Evolutionary conservation across 768 basidiomycete genomes (phyloP).

Genomic region (Boletus vinaceobasis): DNA sequence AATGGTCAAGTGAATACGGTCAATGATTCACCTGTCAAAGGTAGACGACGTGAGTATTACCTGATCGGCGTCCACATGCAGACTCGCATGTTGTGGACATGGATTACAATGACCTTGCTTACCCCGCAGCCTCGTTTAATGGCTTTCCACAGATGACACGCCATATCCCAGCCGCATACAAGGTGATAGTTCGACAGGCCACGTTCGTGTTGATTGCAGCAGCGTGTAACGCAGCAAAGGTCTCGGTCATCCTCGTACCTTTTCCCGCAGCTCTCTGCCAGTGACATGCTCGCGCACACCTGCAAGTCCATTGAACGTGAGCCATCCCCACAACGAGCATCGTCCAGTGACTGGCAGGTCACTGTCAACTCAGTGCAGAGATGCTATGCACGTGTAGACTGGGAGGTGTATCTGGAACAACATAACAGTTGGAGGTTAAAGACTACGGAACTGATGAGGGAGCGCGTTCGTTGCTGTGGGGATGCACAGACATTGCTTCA

Average conservation of each 20-base stretch:
- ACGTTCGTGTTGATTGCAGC: too few relatives aligned
- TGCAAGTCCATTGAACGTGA: neutral
- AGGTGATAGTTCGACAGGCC: neutral
- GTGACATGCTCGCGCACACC: neutral
- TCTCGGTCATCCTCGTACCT: neutral
- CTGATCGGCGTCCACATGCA: neutral
- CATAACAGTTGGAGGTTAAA: neutral
- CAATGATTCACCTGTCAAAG: neutral
- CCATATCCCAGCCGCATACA: neutral
- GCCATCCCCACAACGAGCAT: neutral
- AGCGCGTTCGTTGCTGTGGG: neutral
- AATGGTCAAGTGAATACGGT: neutral
- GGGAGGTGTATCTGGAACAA: neutral
- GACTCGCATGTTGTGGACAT: neutral
- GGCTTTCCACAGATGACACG: neutral
- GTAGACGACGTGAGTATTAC: too few relatives aligned
- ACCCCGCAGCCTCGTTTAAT: neutral
- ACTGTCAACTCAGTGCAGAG: neutral
- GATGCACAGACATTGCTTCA: neutral
- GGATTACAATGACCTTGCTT: neutral
- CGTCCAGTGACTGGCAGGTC: neutral
- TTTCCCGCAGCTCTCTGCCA: neutral
- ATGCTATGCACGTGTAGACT: conserved; percentile 3
- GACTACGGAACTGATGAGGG: neutral
- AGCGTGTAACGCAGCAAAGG: neutral